Percentiles rank a stretch among this genome's conserved stretches.
phyloP scores from a whole-genome alignment of 441 rosid species.

The Gossypium schwendimanii region DNA sequence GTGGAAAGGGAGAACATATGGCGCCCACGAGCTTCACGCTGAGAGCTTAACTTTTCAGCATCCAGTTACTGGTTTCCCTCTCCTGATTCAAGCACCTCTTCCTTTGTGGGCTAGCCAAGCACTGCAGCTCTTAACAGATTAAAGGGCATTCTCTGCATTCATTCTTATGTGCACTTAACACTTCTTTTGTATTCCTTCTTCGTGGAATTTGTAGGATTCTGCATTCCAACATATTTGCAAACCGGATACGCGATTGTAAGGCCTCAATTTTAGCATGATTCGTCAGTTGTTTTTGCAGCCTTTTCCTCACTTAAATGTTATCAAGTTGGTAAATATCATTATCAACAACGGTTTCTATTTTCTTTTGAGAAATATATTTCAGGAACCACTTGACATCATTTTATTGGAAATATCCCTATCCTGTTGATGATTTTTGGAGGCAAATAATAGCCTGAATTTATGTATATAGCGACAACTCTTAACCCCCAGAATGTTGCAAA shows the following conservation, averaged over 20 bases:
- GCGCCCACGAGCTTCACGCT: constrained; percentile 76
- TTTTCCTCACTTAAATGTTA: not conserved
- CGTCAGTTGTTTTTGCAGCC: not conserved
- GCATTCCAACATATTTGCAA: not conserved
- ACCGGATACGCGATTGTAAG: not conserved
- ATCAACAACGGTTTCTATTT: no score
- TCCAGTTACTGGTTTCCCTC: constrained; percentile 43
- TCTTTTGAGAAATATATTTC: not conserved
- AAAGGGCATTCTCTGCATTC: not conserved
- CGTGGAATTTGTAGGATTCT: not conserved
- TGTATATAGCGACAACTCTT: not conserved
- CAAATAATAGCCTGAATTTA: not conserved
- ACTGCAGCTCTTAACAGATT: constrained; percentile 16
- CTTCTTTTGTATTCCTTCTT: not conserved
- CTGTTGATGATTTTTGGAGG: not conserved
- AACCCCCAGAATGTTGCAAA: not conserved
- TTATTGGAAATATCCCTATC: not conserved
- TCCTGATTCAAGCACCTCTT: constrained; percentile 48
- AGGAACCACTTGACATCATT: not conserved
- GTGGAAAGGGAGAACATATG: constrained; percentile 50
- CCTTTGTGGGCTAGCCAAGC: constrained; percentile 53
- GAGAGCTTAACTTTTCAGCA: constrained; percentile 75
- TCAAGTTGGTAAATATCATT: no score
- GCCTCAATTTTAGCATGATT: not conserved
- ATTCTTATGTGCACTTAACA: not conserved